Base-by-base conservation (phyloP, 2,329 filamentous ascomycete species). In the Ophiostoma piceae region DNA sequence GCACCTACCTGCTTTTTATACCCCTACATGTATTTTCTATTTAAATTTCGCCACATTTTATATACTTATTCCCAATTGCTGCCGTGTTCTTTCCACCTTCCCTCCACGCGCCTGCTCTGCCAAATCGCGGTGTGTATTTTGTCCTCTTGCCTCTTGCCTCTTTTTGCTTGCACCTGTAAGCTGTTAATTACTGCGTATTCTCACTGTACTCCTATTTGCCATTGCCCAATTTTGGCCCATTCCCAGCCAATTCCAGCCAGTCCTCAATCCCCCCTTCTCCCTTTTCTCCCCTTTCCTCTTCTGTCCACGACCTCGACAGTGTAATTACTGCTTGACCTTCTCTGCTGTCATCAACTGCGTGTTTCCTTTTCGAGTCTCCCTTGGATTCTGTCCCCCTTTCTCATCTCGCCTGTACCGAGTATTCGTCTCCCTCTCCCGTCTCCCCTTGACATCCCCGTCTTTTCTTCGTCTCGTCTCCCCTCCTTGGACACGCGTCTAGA, bases 391-490 rank as follows among this genome's bases (percentile, higher is more conserved):
- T 57, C n/a, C 39, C 47, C 22, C 19, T 32, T 64, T 67, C 26
- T 65, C 9, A 26, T 57, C 51, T 57, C 51, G 12, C 51, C 22
- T 57, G 22, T 29, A 29, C 26, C 26, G 26, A 29, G 26, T 29
- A 19, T 43, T 70, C 22, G 37, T 47, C 67, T 41, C 67, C 51
- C 26, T 47, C 67, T 41, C 67, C 51, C 26, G 47, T 65, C 66
- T 70, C 64, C 29, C 19, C 39, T 41, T 41, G 39, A 14, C 39
- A 54, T 26, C n/a, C 72, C 69, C 71, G 68, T 72, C 71, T 71
- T 19, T 57, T 54, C 19, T 14, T n/a, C 19, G 2, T 51, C 51
- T 35, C 8, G 39, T 51, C 32, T 43, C 57, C 19, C 32, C 35
- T 39, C 22, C n/a, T 35, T 68, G 35, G 62, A 65, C 35, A 65